Conservation (phyloP, 352 stramenopile species). For the Aphanomyces astaci region DNA sequence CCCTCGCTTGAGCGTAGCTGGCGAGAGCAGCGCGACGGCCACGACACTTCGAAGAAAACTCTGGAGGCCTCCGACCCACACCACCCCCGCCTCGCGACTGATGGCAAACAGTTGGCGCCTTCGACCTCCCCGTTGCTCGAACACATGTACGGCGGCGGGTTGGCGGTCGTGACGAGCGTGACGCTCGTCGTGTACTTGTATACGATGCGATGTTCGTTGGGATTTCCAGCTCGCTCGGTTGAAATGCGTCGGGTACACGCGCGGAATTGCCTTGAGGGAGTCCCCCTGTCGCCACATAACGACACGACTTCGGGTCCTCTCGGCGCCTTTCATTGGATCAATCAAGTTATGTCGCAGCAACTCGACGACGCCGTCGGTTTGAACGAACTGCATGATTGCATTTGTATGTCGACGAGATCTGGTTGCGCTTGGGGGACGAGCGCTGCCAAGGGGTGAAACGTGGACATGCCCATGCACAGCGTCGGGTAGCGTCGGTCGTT, state of each 20-base stretch:
- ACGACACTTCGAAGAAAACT: background rate
- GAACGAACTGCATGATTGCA: background rate
- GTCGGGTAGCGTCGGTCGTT: background rate
- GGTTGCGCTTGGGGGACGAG: background rate
- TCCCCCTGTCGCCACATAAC: background rate
- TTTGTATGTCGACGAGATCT: background rate
- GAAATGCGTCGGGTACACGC: background rate
- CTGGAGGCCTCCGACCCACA: conserved; percentile 2
- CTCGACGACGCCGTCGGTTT: background rate
- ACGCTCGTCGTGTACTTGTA: conserved; percentile 7
- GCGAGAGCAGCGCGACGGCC: background rate
- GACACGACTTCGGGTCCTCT: conserved; percentile 2
- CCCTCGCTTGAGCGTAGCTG: background rate
- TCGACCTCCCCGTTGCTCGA: background rate
- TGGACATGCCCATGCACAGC: too few species aligned
- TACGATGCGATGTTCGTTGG: background rate
- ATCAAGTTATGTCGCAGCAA: background rate
- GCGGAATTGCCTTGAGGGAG: conserved; percentile 1
- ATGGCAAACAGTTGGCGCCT: background rate
- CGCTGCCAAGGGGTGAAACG: background rate
- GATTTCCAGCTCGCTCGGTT: background rate
- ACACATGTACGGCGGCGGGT: background rate
- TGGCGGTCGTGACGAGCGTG: background rate
- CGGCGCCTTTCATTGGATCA: background rate
- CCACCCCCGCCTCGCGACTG: background rate